Conservation (phyloP, 1,284 basidiomycete species). For the Amylostereum areolatum region DNA sequence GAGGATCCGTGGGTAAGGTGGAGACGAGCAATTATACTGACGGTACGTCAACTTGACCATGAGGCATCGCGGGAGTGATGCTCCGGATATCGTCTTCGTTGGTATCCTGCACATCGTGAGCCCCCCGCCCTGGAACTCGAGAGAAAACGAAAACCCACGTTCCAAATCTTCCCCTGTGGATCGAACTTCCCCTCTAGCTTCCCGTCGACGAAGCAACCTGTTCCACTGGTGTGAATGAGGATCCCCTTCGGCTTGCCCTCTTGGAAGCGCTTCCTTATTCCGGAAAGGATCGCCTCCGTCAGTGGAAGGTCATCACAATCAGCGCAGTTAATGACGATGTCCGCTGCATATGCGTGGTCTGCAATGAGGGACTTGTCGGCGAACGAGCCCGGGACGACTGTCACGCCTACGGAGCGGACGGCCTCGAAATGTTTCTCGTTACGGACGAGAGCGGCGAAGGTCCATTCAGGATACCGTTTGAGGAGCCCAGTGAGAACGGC, state of each 20-base stretch:
- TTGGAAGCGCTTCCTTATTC: conserved; percentile 1
- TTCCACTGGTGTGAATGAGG: conserved; percentile 8
- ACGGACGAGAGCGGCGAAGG: conserved; percentile 6
- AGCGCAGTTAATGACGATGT: conserved; percentile 5
- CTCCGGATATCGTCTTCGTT: conserved; percentile 5
- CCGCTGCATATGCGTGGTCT: not conserved
- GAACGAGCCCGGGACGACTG: conserved; percentile 3
- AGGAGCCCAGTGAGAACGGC: conserved; percentile 2
- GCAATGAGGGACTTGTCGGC: conserved; percentile 1
- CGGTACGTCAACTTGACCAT: conserved; percentile 5
- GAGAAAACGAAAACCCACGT: no score
- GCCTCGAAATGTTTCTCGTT: not conserved
- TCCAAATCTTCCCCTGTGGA: not conserved
- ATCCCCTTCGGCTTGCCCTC: not conserved
- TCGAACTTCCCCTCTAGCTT: conserved; percentile 1
- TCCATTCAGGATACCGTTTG: not conserved
- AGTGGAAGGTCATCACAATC: conserved; percentile 4
- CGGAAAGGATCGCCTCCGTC: conserved; percentile 3
- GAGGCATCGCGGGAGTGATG: conserved; percentile 1
- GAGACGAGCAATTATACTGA: not conserved
- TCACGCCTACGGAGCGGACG: not conserved
- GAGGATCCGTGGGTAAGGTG: conserved; percentile 1
- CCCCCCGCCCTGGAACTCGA: no score
- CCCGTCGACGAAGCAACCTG: conserved; percentile 1
- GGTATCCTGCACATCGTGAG: conserved; percentile 2